Conservation (phyloP, 768 basidiomycete genomes). For the Pleurotus tuber-regium region DNA sequence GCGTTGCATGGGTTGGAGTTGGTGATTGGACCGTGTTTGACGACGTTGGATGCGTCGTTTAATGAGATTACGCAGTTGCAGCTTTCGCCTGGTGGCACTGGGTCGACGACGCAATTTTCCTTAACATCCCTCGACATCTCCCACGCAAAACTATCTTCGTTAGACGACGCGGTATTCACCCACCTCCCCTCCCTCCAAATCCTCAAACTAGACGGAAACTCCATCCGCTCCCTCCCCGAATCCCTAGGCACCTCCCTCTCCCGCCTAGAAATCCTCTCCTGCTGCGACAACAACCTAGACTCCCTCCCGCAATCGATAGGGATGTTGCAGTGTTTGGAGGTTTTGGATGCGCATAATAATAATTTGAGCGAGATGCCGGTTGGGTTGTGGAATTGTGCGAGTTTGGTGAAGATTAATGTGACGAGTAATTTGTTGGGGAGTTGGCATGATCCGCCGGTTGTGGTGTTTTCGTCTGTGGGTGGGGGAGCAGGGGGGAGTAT, state of each 20-base stretch:
- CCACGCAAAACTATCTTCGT: constrained; percentile 79
- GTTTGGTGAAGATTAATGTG: constrained; percentile 71
- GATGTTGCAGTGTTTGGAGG: constrained; percentile 66
- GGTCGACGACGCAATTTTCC: constrained; percentile 40
- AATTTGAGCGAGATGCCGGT: constrained; percentile 73
- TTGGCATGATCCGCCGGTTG: constrained; percentile 65
- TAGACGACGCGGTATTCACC: constrained; percentile 71
- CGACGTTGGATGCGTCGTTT: constrained; percentile 70
- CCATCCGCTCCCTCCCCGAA: constrained; percentile 82
- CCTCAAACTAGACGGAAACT: constrained; percentile 83
- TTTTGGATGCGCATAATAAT: constrained; percentile 90
- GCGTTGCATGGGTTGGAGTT: constrained; percentile 77
- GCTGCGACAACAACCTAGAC: constrained; percentile 88
- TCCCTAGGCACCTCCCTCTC: constrained; percentile 72
- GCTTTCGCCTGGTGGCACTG: constrained; percentile 29
- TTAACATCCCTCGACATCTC: constrained; percentile 85
- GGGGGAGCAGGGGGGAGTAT: neutral
- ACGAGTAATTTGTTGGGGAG: constrained; percentile 82
- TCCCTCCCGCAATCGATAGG: constrained; percentile 77
- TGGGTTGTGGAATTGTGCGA: constrained; percentile 81
- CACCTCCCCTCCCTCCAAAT: constrained; percentile 69
- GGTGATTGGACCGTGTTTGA: constrained; percentile 63
- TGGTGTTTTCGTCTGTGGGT: constrained; percentile 19
- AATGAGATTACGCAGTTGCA: constrained; percentile 87
- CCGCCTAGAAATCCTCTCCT: constrained; percentile 71